Percentiles rank a stretch among this genome's conserved stretches.
phyloP scores from a whole-genome alignment of 2,329 filamentous ascomycete genomes.

The Colletotrichum truncatum region DNA sequence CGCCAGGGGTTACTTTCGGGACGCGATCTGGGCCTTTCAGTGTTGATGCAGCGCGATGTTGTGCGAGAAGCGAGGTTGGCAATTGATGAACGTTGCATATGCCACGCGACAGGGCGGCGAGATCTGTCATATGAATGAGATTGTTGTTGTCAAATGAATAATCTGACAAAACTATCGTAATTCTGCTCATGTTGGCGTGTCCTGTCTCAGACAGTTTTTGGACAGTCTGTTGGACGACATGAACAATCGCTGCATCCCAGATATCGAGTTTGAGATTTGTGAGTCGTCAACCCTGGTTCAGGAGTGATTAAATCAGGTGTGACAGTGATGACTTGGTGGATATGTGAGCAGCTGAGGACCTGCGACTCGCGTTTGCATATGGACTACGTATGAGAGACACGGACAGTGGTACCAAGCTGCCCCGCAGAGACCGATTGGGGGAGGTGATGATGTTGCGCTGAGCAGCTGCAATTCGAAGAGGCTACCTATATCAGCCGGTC shows the following conservation, averaged over 20 bases:
- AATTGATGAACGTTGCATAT: neutral
- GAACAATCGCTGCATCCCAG: no score
- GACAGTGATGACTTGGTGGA: no score
- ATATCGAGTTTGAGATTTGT: no score
- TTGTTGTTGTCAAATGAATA: neutral
- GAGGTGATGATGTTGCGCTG: neutral
- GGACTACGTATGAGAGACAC: no score
- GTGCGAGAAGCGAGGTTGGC: neutral
- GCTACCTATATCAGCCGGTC: neutral
- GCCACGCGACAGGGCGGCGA: constrained; percentile 14
- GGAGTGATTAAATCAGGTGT: neutral
- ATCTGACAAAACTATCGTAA: neutral
- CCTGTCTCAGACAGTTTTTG: constrained; percentile 4
- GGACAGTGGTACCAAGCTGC: no score
- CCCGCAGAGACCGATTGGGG: neutral
- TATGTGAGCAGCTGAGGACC: no score
- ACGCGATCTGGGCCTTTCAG: constrained; percentile 1
- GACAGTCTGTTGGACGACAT: no score
- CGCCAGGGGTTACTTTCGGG: neutral
- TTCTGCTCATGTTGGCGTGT: neutral
- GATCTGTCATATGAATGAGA: neutral
- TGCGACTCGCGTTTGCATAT: no score
- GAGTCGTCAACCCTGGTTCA: neutral
- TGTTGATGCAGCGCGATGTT: neutral
- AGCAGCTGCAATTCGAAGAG: neutral